These are phyloP conservation scores for Pythium scleroteichum DNA, from an alignment of 352 stramenopile genomes.

Conservation along the genomic window DNA sequence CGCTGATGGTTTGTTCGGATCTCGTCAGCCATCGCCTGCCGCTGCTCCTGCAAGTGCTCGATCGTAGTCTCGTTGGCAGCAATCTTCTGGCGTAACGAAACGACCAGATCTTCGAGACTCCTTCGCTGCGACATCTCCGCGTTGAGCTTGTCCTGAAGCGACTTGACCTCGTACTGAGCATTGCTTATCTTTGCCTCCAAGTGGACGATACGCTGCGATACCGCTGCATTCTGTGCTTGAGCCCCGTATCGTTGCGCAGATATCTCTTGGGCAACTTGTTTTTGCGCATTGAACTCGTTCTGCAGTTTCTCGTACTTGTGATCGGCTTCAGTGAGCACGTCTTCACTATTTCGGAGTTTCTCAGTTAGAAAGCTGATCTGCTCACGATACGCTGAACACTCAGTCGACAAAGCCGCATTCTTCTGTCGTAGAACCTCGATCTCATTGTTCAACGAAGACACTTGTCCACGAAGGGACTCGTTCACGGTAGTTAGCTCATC, in stretches of 20 bases:
- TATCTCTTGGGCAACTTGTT: slow-evolving; percentile 73
- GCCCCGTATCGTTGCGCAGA: slow-evolving; percentile 75
- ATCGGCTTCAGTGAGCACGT: slow-evolving; percentile 35
- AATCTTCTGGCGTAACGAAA: slow-evolving; percentile 62
- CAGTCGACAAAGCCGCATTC: slow-evolving; percentile 51
- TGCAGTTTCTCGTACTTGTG: slow-evolving; percentile 29
- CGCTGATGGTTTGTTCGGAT: slow-evolving; percentile 63
- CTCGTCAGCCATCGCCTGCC: slow-evolving; percentile 72
- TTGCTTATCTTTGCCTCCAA: slow-evolving; percentile 78
- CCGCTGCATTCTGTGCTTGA: slow-evolving; percentile 70
- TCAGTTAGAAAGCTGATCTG: slow-evolving; percentile 81
- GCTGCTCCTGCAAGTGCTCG: slow-evolving; percentile 67
- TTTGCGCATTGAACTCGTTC: slow-evolving; percentile 60
- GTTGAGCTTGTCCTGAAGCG: slow-evolving; percentile 61
- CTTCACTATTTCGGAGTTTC: slow-evolving; percentile 59
- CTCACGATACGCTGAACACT: slow-evolving; percentile 67
- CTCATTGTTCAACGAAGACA: slow-evolving; percentile 58
- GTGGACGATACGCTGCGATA: slow-evolving; percentile 76
- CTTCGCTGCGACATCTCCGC: slow-evolving; percentile 51
- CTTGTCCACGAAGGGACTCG: slow-evolving; percentile 66
- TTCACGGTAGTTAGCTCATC: slow-evolving; percentile 69
- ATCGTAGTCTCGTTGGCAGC: slow-evolving; percentile 64
- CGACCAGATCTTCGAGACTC: slow-evolving; percentile 66
- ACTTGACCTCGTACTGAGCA: slow-evolving; percentile 62
- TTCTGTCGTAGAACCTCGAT: slow-evolving; percentile 50